A percentile compares a stretch with the other conserved stretches of the same genome.
Conservation (phyloP, 768 basidiomycete species). For the Leucogyrophana mollusca region DNA sequence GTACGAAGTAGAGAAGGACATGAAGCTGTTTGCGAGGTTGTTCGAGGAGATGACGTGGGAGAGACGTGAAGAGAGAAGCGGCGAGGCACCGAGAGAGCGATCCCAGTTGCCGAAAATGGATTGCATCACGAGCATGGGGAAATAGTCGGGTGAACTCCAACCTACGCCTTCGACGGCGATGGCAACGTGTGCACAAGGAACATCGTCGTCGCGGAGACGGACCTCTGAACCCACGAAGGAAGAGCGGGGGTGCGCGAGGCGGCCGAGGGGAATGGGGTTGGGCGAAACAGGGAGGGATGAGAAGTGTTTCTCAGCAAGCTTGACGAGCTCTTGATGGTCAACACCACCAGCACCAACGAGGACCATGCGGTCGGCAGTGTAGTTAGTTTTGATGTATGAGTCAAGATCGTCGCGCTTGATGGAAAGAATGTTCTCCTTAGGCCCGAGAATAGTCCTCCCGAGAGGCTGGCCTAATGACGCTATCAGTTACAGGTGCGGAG, state of each 20-base stretch:
- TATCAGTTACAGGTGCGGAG: conserved; percentile 3
- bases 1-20: conserved; percentile 99
- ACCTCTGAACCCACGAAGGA: conserved; percentile 93
- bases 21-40: conserved; percentile 98
- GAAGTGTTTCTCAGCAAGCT: conserved; percentile 94
- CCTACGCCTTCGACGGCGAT: conserved; percentile 97
- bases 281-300: conserved; percentile 82
- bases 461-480: conserved; percentile 79
- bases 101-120: conserved; percentile 99
- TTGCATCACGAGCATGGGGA: conserved; percentile 99
- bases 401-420: conserved; percentile 88
- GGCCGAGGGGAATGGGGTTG: conserved; percentile 87
- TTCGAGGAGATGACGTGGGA: conserved; percentile 88
- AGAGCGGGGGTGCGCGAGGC: conserved; percentile 72
- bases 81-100: conserved; percentile 86
- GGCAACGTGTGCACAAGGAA: conserved; percentile 88
- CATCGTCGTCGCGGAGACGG: conserved; percentile 89
- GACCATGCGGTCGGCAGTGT: conserved; percentile 98
- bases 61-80: conserved; percentile 87
- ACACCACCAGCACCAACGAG: conserved; percentile 97
- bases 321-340: conserved; percentile 87
- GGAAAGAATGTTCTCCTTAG: conserved; percentile 93
- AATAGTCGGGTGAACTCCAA: conserved; percentile 98
- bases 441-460: conserved; percentile 96
- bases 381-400: conserved; percentile 95